phyloP scores from a whole-genome alignment of 805 yeast genomes.

The Vanderwaltozyma yarrowii region DNA sequence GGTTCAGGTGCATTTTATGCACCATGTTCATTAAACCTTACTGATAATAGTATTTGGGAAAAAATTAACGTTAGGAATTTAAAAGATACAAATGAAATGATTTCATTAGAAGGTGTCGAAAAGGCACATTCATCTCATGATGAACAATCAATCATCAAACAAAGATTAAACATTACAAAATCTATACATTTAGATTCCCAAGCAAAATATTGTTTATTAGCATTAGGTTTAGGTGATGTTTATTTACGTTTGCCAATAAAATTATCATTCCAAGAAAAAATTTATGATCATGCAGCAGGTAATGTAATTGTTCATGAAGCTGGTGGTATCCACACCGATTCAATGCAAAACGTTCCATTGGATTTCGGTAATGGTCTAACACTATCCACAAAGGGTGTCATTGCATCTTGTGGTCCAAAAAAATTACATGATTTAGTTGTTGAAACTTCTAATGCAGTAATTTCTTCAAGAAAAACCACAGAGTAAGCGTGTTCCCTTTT shows the following conservation, averaged over 20 bases:
- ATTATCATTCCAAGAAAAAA: slow-evolving; percentile 74
- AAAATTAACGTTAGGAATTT: slow-evolving; percentile 44
- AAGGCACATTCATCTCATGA: slow-evolving; percentile 90
- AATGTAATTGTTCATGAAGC: slow-evolving; percentile 76
- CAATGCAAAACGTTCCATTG: slow-evolving; percentile 55
- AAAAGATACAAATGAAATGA: slow-evolving; percentile 17
- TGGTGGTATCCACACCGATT: slow-evolving; percentile 84
- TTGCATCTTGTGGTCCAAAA: slow-evolving; percentile 51
- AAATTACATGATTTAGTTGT: slow-evolving; percentile 21
- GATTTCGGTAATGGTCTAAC: slow-evolving; percentile 83
- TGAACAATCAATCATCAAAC: slow-evolving; percentile 68
- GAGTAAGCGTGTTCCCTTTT: neutral
- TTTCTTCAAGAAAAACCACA: slow-evolving; percentile 10
- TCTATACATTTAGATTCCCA: slow-evolving; percentile 87
- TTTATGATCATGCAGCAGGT: slow-evolving; percentile 99
- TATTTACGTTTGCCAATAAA: slow-evolving; percentile 81
- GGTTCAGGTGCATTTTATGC: slow-evolving; percentile 29
- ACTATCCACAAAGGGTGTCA: slow-evolving; percentile 77
- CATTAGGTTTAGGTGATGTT: slow-evolving; percentile 87
- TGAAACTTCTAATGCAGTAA: slow-evolving; percentile 15
- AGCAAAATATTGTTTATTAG: slow-evolving; percentile 86
- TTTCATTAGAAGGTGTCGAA: slow-evolving; percentile 74
- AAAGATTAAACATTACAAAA: slow-evolving; percentile 47
- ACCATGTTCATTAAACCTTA: slow-evolving; percentile 18
- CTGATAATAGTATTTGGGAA: slow-evolving; percentile 29